Conservation (phyloP, 768 basidiomycete genomes). For the Tephrocybe sp. region DNA sequence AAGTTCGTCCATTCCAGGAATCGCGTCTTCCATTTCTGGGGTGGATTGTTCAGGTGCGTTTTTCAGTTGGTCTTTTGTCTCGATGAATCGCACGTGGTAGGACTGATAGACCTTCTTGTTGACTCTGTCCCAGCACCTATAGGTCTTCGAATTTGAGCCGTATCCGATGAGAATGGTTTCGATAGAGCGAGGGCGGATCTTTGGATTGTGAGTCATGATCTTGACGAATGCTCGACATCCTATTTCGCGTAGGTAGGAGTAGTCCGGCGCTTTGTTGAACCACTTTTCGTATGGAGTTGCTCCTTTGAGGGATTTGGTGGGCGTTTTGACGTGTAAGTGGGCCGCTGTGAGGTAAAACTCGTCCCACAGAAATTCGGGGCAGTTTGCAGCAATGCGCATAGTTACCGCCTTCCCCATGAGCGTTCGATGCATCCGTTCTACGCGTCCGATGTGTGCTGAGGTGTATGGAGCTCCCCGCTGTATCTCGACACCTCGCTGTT, state of each 20-base stretch:
- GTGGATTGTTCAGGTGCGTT: no score
- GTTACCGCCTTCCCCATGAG: conserved; percentile 24
- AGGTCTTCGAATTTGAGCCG: conserved; percentile 29
- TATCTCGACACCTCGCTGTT: conserved; percentile 7
- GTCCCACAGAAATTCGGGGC: conserved; percentile 25
- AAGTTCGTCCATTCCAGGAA: no score
- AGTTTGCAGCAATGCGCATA: conserved; percentile 20
- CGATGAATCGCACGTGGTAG: neutral
- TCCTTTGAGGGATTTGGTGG: neutral
- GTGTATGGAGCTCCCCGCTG: conserved; percentile 25
- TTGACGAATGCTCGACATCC: conserved; percentile 33
- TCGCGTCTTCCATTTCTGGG: no score
- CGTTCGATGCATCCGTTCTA: conserved; percentile 30
- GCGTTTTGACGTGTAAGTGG: conserved; percentile 10
- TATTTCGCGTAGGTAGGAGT: conserved; percentile 28
- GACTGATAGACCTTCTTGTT: conserved; percentile 9
- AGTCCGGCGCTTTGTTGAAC: conserved; percentile 22
- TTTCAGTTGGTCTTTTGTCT: no score
- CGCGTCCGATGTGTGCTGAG: conserved; percentile 32
- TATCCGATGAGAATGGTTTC: conserved; percentile 40
- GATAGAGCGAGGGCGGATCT: conserved; percentile 19
- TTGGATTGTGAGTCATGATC: conserved; percentile 28
- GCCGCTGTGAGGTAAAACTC: conserved; percentile 24
- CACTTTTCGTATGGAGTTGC: conserved; percentile 23
- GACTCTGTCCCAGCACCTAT: conserved; percentile 25